Evolutionary conservation across 2,329 filamentous ascomycete genomes (phyloP), one percentile per base, ranked within the genome.

Genomic region (Fusarium sp.): DNA sequence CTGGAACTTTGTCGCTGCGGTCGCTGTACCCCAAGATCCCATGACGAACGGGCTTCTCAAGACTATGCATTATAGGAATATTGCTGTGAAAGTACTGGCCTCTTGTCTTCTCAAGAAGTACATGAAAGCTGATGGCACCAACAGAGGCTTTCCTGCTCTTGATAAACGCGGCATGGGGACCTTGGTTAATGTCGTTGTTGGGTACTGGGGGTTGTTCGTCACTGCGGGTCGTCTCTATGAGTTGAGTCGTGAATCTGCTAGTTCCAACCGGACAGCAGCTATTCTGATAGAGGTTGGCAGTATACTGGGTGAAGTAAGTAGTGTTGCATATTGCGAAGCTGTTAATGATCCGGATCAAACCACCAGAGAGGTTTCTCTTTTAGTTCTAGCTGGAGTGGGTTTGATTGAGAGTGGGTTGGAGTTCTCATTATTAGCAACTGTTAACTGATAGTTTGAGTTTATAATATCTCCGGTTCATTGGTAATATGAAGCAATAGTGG

Each of bases 1-100:
- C 3, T 54, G 25, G 12, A 0, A 4, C 7, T 0, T 17, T 17
- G 20, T 54, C 17, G 36, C 36, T 41, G 22, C 14, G 15, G 0
- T 7, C 3, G 50, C 50, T 9, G 36, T 31, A 1, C 3, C 50
- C 0, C 18, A 54, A 1, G 2, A 14, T 18, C 36, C 25, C 4
- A 41, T 54, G n/a, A 4, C 3, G 10, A 41, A n/a, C 2, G 20
- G 22, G 0, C 20, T 18, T 5, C 25, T 54, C 9, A 54, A 41
- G 20, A 18, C 2, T 2, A 10, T 41, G 25, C 7, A 41, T 1
- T 29, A 14, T 1, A 25, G 5, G 2, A 36, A 36, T 0, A 36
- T 11, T 36, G 47, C 47, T 25, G 31, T 25, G 3, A 15, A 4
- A 1, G n/a, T 25, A 7, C 5, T 36, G 17, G 31, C 46, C 2